Conservation (phyloP, 2,329 filamentous ascomycete genomes). For the Mariannaea sp. region DNA sequence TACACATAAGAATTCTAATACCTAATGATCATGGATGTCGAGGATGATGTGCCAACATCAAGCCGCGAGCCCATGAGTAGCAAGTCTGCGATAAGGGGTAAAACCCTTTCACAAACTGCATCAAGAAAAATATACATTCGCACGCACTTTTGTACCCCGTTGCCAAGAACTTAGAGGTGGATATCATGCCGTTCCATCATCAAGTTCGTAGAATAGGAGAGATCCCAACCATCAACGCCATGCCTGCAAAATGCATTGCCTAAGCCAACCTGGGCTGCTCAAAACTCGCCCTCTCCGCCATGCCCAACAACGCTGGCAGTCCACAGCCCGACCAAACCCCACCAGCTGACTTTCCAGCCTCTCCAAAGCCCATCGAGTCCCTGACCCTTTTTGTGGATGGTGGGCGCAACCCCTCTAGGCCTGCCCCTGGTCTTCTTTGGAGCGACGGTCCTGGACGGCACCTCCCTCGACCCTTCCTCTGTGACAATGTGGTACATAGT, state of each 20-base stretch:
- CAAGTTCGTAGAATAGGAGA: slow-evolving; percentile 46
- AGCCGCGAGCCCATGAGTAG: slow-evolving; percentile 22
- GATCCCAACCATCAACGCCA: slow-evolving; percentile 43
- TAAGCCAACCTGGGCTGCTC: slow-evolving; percentile 30
- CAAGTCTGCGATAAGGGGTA: slow-evolving; percentile 20
- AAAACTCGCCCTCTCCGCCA: slow-evolving; percentile 66
- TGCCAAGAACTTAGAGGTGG: slow-evolving; percentile 39
- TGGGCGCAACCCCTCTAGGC: slow-evolving; percentile 38
- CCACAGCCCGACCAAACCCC: slow-evolving; percentile 77
- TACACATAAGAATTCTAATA: background rate
- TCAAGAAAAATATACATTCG: slow-evolving; percentile 33
- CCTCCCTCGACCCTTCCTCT: slow-evolving; percentile 73
- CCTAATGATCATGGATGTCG: slow-evolving; percentile 10
- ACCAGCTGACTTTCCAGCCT: slow-evolving; percentile 79
- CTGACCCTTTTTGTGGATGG: slow-evolving; percentile 62
- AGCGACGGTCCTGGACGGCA: slow-evolving; percentile 42
- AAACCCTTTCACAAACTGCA: slow-evolving; percentile 15
- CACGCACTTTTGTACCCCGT: slow-evolving; percentile 26
- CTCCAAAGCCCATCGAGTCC: slow-evolving; percentile 71
- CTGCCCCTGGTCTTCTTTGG: slow-evolving; percentile 42
- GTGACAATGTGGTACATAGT: slow-evolving; percentile 87
- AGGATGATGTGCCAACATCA: slow-evolving; percentile 13
- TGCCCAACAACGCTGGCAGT: slow-evolving; percentile 67
- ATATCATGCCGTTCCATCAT: slow-evolving; percentile 50
- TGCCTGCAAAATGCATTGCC: slow-evolving; percentile 39